Percentiles rank a stretch among this genome's conserved stretches.
Conservation (phyloP, 2,329 filamentous ascomycete species). For the Neopestalotiopsis rosae region DNA sequence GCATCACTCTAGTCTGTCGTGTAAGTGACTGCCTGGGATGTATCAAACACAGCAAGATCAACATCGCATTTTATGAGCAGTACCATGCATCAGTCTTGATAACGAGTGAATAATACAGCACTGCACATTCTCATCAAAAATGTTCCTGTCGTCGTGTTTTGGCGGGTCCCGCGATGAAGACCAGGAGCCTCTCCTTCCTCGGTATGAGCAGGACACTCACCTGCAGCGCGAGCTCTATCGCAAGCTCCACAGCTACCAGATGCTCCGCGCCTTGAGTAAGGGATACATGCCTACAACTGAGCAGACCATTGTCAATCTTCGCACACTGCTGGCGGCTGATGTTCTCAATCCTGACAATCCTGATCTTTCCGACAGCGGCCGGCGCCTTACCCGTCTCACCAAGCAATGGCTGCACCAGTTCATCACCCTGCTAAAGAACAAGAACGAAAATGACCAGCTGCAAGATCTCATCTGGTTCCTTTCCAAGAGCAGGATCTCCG, state of each 20-base stretch:
- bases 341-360: constrained; percentile 76
- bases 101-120: background rate
- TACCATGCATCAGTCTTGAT: background rate
- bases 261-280: constrained; percentile 79
- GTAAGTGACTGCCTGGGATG: constrained; percentile 2
- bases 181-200: constrained; percentile 79
- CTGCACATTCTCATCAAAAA: background rate
- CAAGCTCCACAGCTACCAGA: constrained; percentile 93
- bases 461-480: constrained; percentile 93
- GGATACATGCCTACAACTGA: constrained; percentile 94
- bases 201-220: constrained; percentile 80
- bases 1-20: constrained; percentile 1
- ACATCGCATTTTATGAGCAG: background rate
- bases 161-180: constrained; percentile 58
- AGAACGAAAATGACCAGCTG: constrained; percentile 84
- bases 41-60: background rate
- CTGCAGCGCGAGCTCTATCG: constrained; percentile 80
- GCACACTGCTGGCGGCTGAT: constrained; percentile 78
- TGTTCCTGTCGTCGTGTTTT: constrained; percentile 66
- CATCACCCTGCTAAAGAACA: constrained; percentile 81
- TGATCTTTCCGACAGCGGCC: constrained; percentile 79
- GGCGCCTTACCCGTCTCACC: constrained; percentile 71
- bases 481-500: constrained; percentile 71
- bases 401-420: constrained; percentile 79
- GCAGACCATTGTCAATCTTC: constrained; percentile 79